Conservation (phyloP, 192 early-diverging fungal genomes). For the Backusella parvicylindrica region DNA sequence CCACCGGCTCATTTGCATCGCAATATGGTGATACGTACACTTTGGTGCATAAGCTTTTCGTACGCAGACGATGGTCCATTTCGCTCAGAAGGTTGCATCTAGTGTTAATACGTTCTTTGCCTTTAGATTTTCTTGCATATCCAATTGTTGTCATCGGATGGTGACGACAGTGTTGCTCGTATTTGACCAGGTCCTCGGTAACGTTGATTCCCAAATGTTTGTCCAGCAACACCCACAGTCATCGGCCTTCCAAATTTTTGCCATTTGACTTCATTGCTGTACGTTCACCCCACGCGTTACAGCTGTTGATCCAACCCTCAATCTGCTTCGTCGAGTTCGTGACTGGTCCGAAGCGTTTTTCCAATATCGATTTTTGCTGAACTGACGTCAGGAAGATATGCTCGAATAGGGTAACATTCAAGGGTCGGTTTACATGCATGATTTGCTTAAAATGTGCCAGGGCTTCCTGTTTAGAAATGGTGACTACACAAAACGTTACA, state of each 20-base stretch:
- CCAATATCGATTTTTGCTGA: neutral
- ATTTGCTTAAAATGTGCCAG: neutral
- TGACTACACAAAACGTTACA: no score
- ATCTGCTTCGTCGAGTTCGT: slow-evolving; percentile 5
- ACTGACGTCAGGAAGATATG: neutral
- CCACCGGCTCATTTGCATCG: neutral
- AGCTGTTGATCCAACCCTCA: slow-evolving; percentile 12
- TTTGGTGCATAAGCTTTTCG: slow-evolving; percentile 1
- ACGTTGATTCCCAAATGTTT: slow-evolving; percentile 9
- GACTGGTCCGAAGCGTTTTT: slow-evolving; percentile 1
- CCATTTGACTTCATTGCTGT: slow-evolving; percentile 10
- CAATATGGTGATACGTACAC: slow-evolving; percentile 6
- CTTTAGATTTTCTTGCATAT: slow-evolving; percentile 9
- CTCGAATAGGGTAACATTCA: neutral
- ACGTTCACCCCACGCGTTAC: slow-evolving; percentile 9
- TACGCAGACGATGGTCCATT: slow-evolving; percentile 3
- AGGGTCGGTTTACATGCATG: slow-evolving; percentile 1
- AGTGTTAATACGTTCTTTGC: slow-evolving; percentile 8
- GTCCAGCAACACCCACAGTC: neutral
- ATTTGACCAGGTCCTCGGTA: slow-evolving; percentile 3
- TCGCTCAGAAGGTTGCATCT: slow-evolving; percentile 11
- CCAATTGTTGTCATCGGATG: slow-evolving; percentile 10
- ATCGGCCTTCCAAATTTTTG: slow-evolving; percentile 4
- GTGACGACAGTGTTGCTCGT: slow-evolving; percentile 7
- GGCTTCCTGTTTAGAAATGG: neutral